Base-by-base conservation (phyloP, 306 rosid genomes). In the Erythrophleum fordii region DNA sequence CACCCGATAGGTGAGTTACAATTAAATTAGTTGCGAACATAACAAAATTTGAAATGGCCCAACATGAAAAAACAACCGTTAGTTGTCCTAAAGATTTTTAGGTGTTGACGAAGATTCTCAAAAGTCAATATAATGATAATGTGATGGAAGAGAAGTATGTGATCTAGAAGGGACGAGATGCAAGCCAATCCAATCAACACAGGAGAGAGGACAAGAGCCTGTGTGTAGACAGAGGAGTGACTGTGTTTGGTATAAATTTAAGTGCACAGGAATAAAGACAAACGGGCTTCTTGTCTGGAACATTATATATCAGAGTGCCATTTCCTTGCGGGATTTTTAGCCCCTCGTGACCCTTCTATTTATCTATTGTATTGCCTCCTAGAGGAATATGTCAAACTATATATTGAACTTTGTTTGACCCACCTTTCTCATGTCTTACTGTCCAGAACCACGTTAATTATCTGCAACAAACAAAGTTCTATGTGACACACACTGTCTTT, bases 261-360 rank as follows among this genome's bases (percentile, higher is more conserved):
- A 83, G 34, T 75, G 60, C 85, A 76, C 52, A 28, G 69, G 75
- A 83, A 35, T 65, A 65, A 80, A 71, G 83, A 84, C 86, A 89
- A 87, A 86, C 81, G 85, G 79, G 82, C 51, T 76, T 80, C 81
- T 78, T 68, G 92, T 81, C 83, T 46, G 10, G 31, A 88, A 69
- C 82, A 80, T 84, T 84, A 85, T 77, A 45, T 69, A 83, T 77
- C 82, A 76, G 77, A 86, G 71, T 61, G 77, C 82, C 84, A 76
- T 81, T 88, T 87, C 82, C 88, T 83, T 86, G 89, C 86, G 88
- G 86, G 72, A 85, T 84, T 81, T 84, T 39, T 61, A 84, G 78
- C 78, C 87, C 87, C 91, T 91, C 92, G 93, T 89, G 93, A 91
- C 89, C 86, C 82, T 66, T 78, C 75, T 51, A 52, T 75, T 26